Evolutionary conservation across 202 grass and related monocot genomes (phyloP).

Genomic region (Cymbopogon flexuosus): DNA sequence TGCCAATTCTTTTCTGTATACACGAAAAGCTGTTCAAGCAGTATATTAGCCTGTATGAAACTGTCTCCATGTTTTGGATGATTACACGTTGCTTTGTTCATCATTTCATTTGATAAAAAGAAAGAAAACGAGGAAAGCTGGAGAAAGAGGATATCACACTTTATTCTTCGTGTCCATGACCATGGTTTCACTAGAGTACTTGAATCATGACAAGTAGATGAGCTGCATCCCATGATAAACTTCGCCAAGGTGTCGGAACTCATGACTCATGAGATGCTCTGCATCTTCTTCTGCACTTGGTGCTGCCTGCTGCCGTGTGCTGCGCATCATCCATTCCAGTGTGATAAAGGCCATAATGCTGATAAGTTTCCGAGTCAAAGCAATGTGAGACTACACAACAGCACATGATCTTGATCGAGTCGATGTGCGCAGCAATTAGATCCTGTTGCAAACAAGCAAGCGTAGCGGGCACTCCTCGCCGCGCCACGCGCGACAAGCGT

Average conservation of each 20-base stretch:
- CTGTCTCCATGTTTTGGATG: background rate
- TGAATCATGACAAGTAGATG: conserved; percentile 17
- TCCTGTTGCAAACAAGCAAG: background rate
- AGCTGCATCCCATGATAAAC: background rate
- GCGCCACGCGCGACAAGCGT: conserved; percentile 20
- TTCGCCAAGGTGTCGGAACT: background rate
- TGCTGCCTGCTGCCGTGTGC: background rate
- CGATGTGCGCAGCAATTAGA: too few species aligned
- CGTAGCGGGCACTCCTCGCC: conserved; percentile 11
- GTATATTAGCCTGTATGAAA: conserved; percentile 1
- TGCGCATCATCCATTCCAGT: background rate
- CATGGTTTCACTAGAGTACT: background rate
- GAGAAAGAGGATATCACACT: background rate
- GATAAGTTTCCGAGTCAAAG: too few species aligned
- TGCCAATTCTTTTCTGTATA: background rate
- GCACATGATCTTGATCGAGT: too few species aligned
- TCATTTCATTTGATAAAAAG: conserved; percentile 17
- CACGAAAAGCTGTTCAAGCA: conserved; percentile 11
- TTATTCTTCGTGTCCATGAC: conserved; percentile 29
- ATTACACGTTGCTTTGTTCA: conserved; percentile 15
- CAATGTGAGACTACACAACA: too few species aligned
- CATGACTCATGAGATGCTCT: conserved; percentile 4
- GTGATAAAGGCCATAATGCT: background rate
- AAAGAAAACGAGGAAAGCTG: conserved; percentile 11
- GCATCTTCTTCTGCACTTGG: background rate